Evolutionary conservation across 495 filamentous ascomycete genomes (phyloP).

Genomic region (Hypoxylon intermedium): DNA sequence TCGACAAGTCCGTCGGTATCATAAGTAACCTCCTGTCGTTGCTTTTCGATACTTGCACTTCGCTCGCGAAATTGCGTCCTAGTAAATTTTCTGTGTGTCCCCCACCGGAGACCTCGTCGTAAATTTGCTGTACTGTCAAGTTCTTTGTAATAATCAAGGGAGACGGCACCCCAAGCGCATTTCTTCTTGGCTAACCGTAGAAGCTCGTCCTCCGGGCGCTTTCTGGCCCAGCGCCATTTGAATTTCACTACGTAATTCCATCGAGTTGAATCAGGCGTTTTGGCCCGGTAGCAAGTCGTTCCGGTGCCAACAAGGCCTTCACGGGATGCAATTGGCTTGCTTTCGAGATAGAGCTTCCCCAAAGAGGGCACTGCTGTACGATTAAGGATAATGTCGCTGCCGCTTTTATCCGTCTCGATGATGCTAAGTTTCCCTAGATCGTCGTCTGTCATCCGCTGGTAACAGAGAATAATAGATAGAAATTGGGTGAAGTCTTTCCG

Average conservation of each 20-base stretch:
- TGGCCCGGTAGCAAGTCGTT: slow-evolving; percentile 40
- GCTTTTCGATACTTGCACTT: slow-evolving; percentile 21
- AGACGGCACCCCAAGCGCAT: slow-evolving; percentile 35
- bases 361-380: slow-evolving; percentile 13
- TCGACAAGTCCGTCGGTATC: slow-evolving; percentile 26
- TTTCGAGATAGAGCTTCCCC: slow-evolving; percentile 41
- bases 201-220: slow-evolving; percentile 40
- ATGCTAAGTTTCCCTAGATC: slow-evolving; percentile 32
- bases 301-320: slow-evolving; percentile 36
- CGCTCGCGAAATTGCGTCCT: slow-evolving; percentile 3
- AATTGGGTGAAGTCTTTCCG: slow-evolving; percentile 43
- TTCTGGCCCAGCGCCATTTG: slow-evolving; percentile 40
- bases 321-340: slow-evolving; percentile 33
- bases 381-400: slow-evolving; percentile 31
- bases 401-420: slow-evolving; percentile 29
- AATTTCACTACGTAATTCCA: slow-evolving; percentile 39
- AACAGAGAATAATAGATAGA: slow-evolving; percentile 39
- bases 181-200: slow-evolving; percentile 33
- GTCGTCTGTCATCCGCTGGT: slow-evolving; percentile 37
- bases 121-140: slow-evolving; percentile 40
- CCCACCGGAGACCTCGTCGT: slow-evolving; percentile 37
- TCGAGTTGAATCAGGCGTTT: slow-evolving; percentile 23
- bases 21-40: slow-evolving; percentile 21
- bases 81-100: slow-evolving; percentile 33
- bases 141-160: slow-evolving; percentile 39